phyloP scores from a whole-genome alignment of 2,329 filamentous ascomycete species.

The Saccharata proteae region DNA sequence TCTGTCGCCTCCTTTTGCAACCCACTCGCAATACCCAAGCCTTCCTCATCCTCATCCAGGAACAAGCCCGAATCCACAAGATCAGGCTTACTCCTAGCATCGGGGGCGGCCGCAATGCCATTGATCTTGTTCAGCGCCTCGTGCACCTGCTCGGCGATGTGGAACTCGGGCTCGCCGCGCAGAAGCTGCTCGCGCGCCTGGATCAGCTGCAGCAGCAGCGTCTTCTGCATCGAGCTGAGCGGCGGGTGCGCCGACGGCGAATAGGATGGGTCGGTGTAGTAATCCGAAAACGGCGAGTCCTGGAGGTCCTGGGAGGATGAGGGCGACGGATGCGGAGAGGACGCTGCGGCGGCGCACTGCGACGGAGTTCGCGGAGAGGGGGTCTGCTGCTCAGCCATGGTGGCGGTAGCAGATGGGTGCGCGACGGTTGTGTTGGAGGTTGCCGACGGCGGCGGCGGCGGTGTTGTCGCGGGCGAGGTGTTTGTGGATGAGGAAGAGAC shows the following conservation, averaged over 20 bases:
- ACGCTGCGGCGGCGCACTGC: slow-evolving; percentile 5
- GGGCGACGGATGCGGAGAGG: slow-evolving; percentile 18
- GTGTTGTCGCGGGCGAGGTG: not conserved
- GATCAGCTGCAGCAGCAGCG: slow-evolving; percentile 24
- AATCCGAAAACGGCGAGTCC: slow-evolving; percentile 29
- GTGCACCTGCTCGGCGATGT: slow-evolving; percentile 7
- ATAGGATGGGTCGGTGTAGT: slow-evolving; percentile 27
- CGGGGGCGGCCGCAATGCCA: slow-evolving; percentile 5
- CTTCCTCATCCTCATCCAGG: slow-evolving; percentile 6
- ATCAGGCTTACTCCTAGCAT: slow-evolving; percentile 5
- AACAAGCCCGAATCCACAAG: slow-evolving; percentile 7
- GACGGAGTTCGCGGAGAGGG: slow-evolving; percentile 2
- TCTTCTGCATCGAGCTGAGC: slow-evolving; percentile 2
- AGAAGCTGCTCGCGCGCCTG: slow-evolving; percentile 24
- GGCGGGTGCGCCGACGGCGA: slow-evolving; percentile 11
- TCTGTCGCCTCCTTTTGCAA: slow-evolving; percentile 2
- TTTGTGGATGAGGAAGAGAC: not conserved
- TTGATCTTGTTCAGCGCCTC: slow-evolving; percentile 4
- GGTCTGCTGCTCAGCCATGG: not conserved
- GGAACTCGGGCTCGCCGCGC: slow-evolving; percentile 10
- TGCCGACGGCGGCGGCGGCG: too few species aligned
- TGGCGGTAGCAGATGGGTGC: not conserved
- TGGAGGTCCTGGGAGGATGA: too few species aligned
- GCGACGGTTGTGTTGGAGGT: not conserved
- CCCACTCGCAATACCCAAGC: slow-evolving; percentile 3